phyloP scores from a whole-genome alignment of 1,284 basidiomycete species.

The Sporisorium scitamineum region DNA sequence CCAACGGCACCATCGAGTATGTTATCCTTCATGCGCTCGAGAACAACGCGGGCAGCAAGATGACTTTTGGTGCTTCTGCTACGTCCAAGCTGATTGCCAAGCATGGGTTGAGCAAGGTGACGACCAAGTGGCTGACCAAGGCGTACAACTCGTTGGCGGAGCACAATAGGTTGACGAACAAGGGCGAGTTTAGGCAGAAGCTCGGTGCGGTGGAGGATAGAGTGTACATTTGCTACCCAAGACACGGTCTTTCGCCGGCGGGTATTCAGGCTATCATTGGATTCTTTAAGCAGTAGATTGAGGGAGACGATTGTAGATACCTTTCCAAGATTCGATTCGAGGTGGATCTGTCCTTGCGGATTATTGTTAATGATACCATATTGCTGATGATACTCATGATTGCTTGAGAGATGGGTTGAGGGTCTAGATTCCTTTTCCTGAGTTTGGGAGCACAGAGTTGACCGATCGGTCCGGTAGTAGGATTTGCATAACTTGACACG shows the following conservation, averaged over 20 bases:
- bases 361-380: background rate
- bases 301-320: background rate
- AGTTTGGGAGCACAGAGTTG: background rate
- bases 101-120: slow-evolving; percentile 59
- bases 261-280: slow-evolving; percentile 61
- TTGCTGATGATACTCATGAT: background rate
- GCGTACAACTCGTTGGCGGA: slow-evolving; percentile 56
- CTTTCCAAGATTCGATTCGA: no score
- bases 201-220: slow-evolving; percentile 60
- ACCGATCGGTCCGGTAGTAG: background rate
- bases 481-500: background rate
- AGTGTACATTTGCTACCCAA: slow-evolving; percentile 61
- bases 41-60: slow-evolving; percentile 71
- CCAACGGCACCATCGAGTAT: slow-evolving; percentile 73
- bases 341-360: background rate
- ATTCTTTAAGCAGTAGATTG: slow-evolving; percentile 57
- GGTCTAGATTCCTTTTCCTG: background rate
- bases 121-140: slow-evolving; percentile 53
- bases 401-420: background rate
- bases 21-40: slow-evolving; percentile 73
- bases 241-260: slow-evolving; percentile 56
- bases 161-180: slow-evolving; percentile 55
- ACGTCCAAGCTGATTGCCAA: slow-evolving; percentile 49
- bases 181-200: slow-evolving; percentile 66
- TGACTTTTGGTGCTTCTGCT: slow-evolving; percentile 70